Evolutionary conservation across 2,329 filamentous ascomycete genomes (phyloP), one percentile per base, ranked within the genome.

Genomic region (Triangularia setosa): DNA sequence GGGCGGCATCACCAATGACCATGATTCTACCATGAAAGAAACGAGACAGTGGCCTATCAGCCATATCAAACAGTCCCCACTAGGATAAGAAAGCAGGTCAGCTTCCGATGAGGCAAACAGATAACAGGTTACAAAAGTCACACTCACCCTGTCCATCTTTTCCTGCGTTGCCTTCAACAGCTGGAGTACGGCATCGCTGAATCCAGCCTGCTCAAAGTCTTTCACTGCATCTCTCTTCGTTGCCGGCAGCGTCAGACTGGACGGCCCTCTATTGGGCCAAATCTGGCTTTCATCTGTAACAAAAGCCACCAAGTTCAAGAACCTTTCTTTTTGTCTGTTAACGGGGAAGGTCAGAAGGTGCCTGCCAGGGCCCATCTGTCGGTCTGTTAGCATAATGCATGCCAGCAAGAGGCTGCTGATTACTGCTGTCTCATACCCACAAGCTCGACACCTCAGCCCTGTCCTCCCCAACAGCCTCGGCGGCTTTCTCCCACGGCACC

Each of bases 271-370:
- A 2, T 14, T 9, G 0, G 72, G 70, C 77, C 78, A 79, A 5
- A 18, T 16, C 2, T 73, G 70, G 3, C 71, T 67, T 0, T 68
- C 56, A 21, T 74, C 72, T 0, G 77, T 76, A 2, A 69, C 68
- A 60, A 77, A 75, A 61, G 83, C 80, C 2, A 82, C 78, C 1
- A 82, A 78, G 69, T 87, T 88, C 75, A 88, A 80, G 0, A 79
- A 79, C 33, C 77, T 74, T 9, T 83, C 83, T 11, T 58, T 53
- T 16, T 21, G 52, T 11, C 81, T 78, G n/a, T 81, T 79, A 52
- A 88, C 83, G 0, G 87, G 84, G 67, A 87, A 89, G 0, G 84
- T 87, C n/a, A 89, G 75, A 0, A 88, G 71, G 69, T 89, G 87
- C 0, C 81, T 82, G 60, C 80, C 75, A 2, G 81, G 81, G 0